A percentile compares a stretch with the other conserved stretches of the same genome.
These are phyloP conservation scores for Phytophthora aleatoria DNA, from an alignment of 352 stramenopile species.

Conservation along the genomic window DNA sequence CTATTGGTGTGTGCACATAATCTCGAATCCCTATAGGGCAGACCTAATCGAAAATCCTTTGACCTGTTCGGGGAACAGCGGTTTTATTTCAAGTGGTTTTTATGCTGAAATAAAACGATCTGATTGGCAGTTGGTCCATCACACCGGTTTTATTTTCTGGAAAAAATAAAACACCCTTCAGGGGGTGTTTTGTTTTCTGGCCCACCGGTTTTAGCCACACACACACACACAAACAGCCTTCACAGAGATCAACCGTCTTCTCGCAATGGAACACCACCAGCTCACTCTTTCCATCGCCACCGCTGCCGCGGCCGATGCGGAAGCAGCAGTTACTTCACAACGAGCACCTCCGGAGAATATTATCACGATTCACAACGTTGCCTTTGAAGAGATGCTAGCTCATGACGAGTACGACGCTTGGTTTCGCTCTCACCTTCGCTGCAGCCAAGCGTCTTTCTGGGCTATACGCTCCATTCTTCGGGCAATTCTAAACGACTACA, in stretches of 20 bases:
- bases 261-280: slow-evolving; percentile 1
- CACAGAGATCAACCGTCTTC: too few relatives aligned
- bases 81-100: slow-evolving; percentile 8
- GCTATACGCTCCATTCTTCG: slow-evolving; percentile 7
- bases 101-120: background rate
- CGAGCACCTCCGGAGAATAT: slow-evolving; percentile 1
- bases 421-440: slow-evolving; percentile 7
- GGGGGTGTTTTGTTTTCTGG: background rate
- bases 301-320: background rate
- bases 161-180: slow-evolving; percentile 2
- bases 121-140: slow-evolving; percentile 1
- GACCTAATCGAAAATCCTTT: too few relatives aligned
- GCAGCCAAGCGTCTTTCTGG: slow-evolving; percentile 6
- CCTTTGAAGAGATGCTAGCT: slow-evolving; percentile 2
- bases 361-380: slow-evolving; percentile 7
- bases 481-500: background rate
- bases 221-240: too few relatives aligned
- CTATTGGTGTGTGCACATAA: too few relatives aligned
- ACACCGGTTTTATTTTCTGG: too few relatives aligned
- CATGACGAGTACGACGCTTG: slow-evolving; percentile 11
- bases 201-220: slow-evolving; percentile 1
- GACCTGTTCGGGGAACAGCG: slow-evolving; percentile 5
- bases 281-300: background rate
- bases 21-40: too few relatives aligned
- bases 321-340: background rate